Percentiles rank a stretch among this genome's conserved stretches.
These are phyloP conservation scores for Penicillium manginii DNA, from an alignment of 495 filamentous ascomycete species.

Conservation along the genomic window DNA sequence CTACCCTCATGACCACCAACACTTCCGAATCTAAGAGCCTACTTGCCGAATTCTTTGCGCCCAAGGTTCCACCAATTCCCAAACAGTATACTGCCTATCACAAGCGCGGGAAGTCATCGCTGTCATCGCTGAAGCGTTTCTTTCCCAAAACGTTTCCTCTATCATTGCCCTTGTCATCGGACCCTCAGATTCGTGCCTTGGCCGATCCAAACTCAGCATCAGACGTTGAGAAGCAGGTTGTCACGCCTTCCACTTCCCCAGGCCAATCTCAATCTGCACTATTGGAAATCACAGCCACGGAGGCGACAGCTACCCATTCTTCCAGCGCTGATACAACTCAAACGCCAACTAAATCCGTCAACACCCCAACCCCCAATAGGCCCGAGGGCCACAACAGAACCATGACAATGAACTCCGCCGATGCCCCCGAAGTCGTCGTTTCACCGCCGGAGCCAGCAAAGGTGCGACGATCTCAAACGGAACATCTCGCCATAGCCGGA, in stretches of 20 bases:
- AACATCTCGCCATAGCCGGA: constrained; percentile 13
- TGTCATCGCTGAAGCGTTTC: constrained; percentile 42
- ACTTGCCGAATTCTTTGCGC: constrained; percentile 28
- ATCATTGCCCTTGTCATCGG: constrained; percentile 40
- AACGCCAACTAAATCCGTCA: constrained; percentile 1
- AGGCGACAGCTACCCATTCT: background rate
- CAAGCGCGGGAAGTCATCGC: constrained; percentile 42
- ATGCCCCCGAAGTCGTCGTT: constrained; percentile 46
- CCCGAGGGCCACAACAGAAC: constrained; percentile 27
- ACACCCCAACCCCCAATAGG: background rate
- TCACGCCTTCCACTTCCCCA: constrained; percentile 15
- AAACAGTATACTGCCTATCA: constrained; percentile 24
- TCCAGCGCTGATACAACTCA: constrained; percentile 6
- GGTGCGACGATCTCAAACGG: constrained; percentile 38
- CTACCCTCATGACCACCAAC: constrained; percentile 33
- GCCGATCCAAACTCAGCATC: constrained; percentile 33
- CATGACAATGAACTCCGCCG: constrained; percentile 44
- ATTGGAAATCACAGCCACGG: background rate
- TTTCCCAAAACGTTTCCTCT: constrained; percentile 41
- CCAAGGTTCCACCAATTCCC: constrained; percentile 28
- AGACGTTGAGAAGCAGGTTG: constrained; percentile 39
- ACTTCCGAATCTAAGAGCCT: constrained; percentile 22
- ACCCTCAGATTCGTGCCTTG: constrained; percentile 49
- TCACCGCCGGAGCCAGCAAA: constrained; percentile 26
- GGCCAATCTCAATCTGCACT: background rate